Evolutionary conservation across 1,284 basidiomycete species (phyloP).

Genomic region (Apiotrichum sp.): DNA sequence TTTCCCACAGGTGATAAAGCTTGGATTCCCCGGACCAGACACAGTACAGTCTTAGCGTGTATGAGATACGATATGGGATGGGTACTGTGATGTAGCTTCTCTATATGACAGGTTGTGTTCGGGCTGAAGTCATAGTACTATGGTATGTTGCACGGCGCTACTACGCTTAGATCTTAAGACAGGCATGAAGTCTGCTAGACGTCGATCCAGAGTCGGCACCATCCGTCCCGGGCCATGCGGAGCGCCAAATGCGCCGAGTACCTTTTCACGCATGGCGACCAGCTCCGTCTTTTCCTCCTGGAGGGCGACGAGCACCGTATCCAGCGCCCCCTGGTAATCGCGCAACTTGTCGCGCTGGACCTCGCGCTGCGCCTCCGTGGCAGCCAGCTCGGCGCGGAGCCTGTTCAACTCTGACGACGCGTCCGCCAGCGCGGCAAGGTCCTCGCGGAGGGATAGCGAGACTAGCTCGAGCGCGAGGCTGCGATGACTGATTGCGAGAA

Average conservation of each 20-base stretch:
- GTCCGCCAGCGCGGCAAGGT: background rate
- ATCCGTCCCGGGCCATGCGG: background rate
- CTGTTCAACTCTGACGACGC: conserved; percentile 5
- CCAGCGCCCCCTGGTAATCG: background rate
- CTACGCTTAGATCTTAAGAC: too few relatives aligned
- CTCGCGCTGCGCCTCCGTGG: conserved; percentile 1
- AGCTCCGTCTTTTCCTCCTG: conserved; percentile 5
- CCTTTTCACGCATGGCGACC: conserved; percentile 4
- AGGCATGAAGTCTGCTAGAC: background rate
- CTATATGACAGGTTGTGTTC: too few relatives aligned
- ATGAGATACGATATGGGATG: too few relatives aligned
- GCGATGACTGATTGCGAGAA: conserved; percentile 1
- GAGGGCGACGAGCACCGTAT: conserved; percentile 1
- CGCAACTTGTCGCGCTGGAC: background rate
- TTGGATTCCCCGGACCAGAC: too few relatives aligned
- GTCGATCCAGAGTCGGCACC: conserved; percentile 3
- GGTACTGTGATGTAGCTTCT: too few relatives aligned
- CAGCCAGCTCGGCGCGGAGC: conserved; percentile 1
- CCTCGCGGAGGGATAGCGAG: background rate
- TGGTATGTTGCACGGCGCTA: too few relatives aligned
- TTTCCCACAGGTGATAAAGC: too few relatives aligned
- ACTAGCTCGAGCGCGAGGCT: background rate
- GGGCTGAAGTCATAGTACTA: too few relatives aligned
- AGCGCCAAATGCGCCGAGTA: background rate
- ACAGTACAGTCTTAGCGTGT: too few relatives aligned